Base-by-base conservation (phyloP, 1,139 yeast species). In the Komagataea norvegica region DNA sequence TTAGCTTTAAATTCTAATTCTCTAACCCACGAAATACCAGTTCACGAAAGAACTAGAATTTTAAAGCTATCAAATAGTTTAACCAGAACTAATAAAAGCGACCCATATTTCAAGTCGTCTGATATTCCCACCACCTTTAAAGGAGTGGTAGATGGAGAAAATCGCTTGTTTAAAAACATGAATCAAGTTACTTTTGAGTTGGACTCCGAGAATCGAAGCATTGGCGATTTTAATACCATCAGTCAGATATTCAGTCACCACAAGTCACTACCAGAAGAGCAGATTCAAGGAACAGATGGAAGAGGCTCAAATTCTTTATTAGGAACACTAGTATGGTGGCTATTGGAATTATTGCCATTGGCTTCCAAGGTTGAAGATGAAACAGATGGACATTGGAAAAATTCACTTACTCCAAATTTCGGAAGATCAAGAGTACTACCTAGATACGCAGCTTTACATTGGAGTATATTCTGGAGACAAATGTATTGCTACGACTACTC, bases 381-480 rank as follows among this genome's bases (percentile, higher is more conserved):
- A 19, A 45, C 50, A 6, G 49, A 59, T 9, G 76, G 76, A 2
- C 59, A 61, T 43, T 75, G 82, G 80, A 60, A 56, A 40, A 62
- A 66, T 34, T 57, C 63, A 4, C 70, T 64, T 45, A 50, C 59
- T 9, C 85, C 85, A 1, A 78, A 79, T 50, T 46, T 74, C 6
- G 84, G 85, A 1, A 59, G 73, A 13, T 47, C 54, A 3, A 59
- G 86, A 42, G 59, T 59, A 25, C 59, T 79, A 5, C 82, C 83
- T 1, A 46, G 45, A 3, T 56, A 64, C 40, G 71, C 74, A 14
- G 56, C 55, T 11, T 45, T 77, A 22, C 86, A 79, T 52, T 79
- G 86, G 85, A 77, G 84, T 36, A 67, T 77, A 1, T 65, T 64
- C 43, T 78, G 78, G 73, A 61, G 79, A 43, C 51, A 72, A 40